Evolutionary conservation across 2,329 filamentous ascomycete genomes (phyloP).

Genomic region (Penicillium freii): DNA sequence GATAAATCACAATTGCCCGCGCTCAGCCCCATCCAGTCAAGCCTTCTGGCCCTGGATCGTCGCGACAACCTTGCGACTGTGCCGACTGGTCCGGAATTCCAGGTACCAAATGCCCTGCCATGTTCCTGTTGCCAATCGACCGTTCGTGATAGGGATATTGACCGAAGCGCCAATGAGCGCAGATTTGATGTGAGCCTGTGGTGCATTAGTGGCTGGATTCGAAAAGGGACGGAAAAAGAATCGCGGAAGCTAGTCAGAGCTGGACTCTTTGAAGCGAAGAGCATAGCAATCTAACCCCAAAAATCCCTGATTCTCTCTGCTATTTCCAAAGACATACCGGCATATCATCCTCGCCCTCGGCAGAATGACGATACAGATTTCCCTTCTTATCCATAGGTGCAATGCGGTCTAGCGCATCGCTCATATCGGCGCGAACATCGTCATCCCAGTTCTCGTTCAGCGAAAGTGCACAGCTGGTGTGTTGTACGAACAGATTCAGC

Average conservation of each 20-base stretch:
- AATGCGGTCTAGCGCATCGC: constrained; percentile 85
- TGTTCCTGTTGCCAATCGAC: constrained; percentile 66
- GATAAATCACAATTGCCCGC: constrained; percentile 19
- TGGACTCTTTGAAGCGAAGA: background rate
- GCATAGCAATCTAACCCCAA: background rate
- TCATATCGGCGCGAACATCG: constrained; percentile 92
- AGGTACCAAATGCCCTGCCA: constrained; percentile 83
- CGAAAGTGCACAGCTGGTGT: constrained; percentile 85
- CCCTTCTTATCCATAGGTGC: constrained; percentile 77
- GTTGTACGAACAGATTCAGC: constrained; percentile 88
- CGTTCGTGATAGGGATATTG: constrained; percentile 85
- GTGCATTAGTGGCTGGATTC: background rate
- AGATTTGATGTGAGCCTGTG: constrained; percentile 81
- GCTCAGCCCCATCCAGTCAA: constrained; percentile 23
- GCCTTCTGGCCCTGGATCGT: constrained; percentile 86
- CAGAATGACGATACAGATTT: constrained; percentile 78
- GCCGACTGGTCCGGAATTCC: constrained; percentile 76
- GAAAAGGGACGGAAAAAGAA: background rate
- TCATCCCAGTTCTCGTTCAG: constrained; percentile 89
- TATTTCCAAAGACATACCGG: constrained; percentile 56
- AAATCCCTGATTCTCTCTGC: background rate
- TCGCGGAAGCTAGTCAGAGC: background rate
- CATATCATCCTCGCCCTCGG: constrained; percentile 91
- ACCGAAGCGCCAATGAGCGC: constrained; percentile 85
- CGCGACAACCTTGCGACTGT: constrained; percentile 78